phyloP scores from a whole-genome alignment of 495 filamentous ascomycete species.

The Talaromyces nanjingensis region DNA sequence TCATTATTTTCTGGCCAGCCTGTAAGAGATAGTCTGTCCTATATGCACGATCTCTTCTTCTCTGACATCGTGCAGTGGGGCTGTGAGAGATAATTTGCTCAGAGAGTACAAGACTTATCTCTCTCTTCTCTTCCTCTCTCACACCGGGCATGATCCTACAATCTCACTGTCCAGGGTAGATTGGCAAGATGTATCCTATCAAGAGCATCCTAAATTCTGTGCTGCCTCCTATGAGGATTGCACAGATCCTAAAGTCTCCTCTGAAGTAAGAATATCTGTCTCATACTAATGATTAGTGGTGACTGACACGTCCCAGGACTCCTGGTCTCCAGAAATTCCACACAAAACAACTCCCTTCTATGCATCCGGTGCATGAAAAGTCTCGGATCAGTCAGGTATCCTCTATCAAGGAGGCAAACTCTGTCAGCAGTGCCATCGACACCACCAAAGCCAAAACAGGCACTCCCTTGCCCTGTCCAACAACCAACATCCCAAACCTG shows the following conservation, averaged over 20 bases:
- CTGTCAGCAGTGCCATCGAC: not conserved
- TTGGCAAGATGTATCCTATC: slow-evolving; percentile 1
- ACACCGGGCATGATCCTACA: not conserved
- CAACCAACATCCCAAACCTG: not conserved
- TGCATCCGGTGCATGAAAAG: not conserved
- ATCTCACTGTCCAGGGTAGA: not conserved
- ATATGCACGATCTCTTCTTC: too few species aligned
- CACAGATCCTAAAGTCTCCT: not conserved
- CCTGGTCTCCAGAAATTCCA: not conserved
- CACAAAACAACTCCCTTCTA: not conserved
- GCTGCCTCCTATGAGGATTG: not conserved
- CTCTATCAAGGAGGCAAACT: not conserved
- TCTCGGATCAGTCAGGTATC: not conserved
- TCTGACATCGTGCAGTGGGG: too few species aligned
- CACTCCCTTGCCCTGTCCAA: not conserved
- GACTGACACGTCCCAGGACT: not conserved
- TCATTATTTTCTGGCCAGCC: too few species aligned
- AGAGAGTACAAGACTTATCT: not conserved
- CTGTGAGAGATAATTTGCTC: not conserved
- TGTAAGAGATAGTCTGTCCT: too few species aligned
- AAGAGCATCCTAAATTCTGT: not conserved
- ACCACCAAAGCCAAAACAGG: not conserved
- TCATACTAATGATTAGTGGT: not conserved
- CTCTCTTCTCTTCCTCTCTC: not conserved
- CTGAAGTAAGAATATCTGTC: not conserved